These are phyloP conservation scores for Paramyrothecium roridum DNA, from an alignment of 2,329 filamentous ascomycete species.

Conservation along the genomic window DNA sequence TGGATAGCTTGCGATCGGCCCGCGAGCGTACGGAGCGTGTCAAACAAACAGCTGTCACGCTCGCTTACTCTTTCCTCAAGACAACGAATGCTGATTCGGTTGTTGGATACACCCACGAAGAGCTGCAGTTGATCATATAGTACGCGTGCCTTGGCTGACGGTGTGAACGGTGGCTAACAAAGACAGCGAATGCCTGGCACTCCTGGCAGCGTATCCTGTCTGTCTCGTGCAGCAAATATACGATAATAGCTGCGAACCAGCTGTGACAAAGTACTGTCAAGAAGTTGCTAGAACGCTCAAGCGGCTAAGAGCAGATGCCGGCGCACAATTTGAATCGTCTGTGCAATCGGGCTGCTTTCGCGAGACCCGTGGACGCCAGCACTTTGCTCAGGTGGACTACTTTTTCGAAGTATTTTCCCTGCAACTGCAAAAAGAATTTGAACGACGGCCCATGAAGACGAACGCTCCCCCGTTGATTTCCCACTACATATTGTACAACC, in stretches of 20 bases:
- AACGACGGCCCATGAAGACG: not conserved
- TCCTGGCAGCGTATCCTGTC: constrained; percentile 20
- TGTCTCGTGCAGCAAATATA: constrained; percentile 17
- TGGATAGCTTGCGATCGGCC: constrained; percentile 15
- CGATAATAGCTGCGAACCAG: constrained; percentile 19
- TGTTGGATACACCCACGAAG: not conserved
- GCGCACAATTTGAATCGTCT: too few species aligned
- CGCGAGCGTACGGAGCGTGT: constrained; percentile 8
- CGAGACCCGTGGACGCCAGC: not conserved
- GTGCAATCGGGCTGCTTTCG: too few species aligned
- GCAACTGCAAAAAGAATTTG: constrained; percentile 18
- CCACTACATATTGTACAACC: constrained; percentile 19
- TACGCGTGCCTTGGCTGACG: constrained; percentile 1
- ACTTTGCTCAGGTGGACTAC: constrained; percentile 9
- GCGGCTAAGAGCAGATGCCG: constrained; percentile 6
- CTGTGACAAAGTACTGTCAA: constrained; percentile 16
- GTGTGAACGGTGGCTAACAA: constrained; percentile 3
- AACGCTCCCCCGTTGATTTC: constrained; percentile 10
- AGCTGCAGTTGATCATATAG: constrained; percentile 18
- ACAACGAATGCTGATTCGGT: constrained; percentile 4
- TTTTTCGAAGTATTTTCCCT: constrained; percentile 24
- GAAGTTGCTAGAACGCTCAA: constrained; percentile 12
- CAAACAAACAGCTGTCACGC: constrained; percentile 9
- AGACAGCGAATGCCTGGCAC: constrained; percentile 19
- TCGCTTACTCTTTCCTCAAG: constrained; percentile 19